Percentiles rank a stretch among this genome's conserved stretches.
Evolutionary conservation across 2,329 filamentous ascomycete species (phyloP).

Genomic region (Alternaria sp.): DNA sequence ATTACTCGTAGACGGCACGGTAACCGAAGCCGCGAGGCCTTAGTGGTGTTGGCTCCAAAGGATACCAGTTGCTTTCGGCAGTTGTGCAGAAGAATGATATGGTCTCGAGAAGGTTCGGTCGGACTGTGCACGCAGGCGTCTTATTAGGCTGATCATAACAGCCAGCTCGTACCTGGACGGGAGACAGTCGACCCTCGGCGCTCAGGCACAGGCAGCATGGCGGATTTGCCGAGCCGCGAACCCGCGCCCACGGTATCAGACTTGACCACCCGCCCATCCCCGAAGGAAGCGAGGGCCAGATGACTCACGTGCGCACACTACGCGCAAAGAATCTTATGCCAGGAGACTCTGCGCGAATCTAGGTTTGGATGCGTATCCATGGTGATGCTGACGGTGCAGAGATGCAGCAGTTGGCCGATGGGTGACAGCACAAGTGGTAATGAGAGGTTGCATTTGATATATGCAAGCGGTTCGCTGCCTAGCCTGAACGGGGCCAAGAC

Average conservation of each 20-base stretch:
- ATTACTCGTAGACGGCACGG: slow-evolving; percentile 19
- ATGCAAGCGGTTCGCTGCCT: slow-evolving; percentile 12
- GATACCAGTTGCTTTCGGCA: neutral
- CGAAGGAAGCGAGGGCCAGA: slow-evolving; percentile 12
- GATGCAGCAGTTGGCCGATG: neutral
- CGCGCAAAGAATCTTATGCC: neutral
- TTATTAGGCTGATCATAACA: slow-evolving; percentile 6
- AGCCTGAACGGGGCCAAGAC: slow-evolving; percentile 11
- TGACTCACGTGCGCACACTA: slow-evolving; percentile 2
- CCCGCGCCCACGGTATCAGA: slow-evolving; percentile 26
- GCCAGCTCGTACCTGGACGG: slow-evolving; percentile 1
- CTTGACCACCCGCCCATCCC: slow-evolving; percentile 16
- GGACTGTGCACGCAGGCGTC: neutral
- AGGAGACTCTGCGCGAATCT: neutral
- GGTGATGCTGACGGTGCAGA: neutral
- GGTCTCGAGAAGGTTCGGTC: neutral
- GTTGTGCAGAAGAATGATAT: neutral
- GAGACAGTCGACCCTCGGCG: slow-evolving; percentile 10
- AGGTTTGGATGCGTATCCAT: neutral
- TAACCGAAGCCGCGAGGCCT: slow-evolving; percentile 5
- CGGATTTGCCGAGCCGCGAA: slow-evolving; percentile 26
- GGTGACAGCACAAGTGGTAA: neutral
- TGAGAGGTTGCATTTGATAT: slow-evolving; percentile 1
- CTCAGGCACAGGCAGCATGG: slow-evolving; percentile 16
- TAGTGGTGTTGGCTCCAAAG: neutral